Base-by-base conservation (phyloP, 306 rosid genomes). In the Mucuna pruriens region DNA sequence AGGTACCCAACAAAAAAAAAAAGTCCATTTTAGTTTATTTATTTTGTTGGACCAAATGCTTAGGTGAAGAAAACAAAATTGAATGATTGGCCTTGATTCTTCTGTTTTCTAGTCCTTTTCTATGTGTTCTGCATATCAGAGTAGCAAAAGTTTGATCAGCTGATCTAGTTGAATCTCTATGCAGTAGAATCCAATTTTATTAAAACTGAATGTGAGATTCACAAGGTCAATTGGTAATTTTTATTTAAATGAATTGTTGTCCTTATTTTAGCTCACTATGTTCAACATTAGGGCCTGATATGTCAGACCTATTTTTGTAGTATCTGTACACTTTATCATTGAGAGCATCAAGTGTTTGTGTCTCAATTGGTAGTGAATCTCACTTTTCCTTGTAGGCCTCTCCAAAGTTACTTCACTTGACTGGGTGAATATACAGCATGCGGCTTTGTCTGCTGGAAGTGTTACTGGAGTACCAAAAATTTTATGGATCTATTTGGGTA, bases 381-480 rank as follows among this genome's bases (percentile, higher is more conserved):
- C 51, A 33, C 25, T 19, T 77, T 44, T 7, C 63, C 17, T 62
- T 62, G 1, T 34, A 62, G 63, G 73, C 26, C 60, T 29, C 12
- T 29, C 31, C 49, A 34, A 63, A 45, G 16, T 46, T 46, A 10
- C 63, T 25, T 44, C 71, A 44, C 45, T 22, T 29, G 45, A 29
- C 48, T 17, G 20, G 64, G 19, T 51, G 74, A 64, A 77, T 64
- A 45, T 16, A 34, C 61, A 12, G 6, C 31, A 12, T 17, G 63
- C 73, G 12, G n/a, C 64, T 33, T 20, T 77, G 25, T 45, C 39
- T 10, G 73, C 23, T 26, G 36, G 34, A 6, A 64, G 40, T 61
- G 81, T 76, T 63, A n/a, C 48, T 46, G 15, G 13, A 61, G 72
- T 62, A 63, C 63, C 61, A 29, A 62, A 45, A n/a, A n/a, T n/a